These are phyloP conservation scores for Sicyos baderoa DNA, from an alignment of 306 rosid genomes.

Conservation along the genomic window DNA sequence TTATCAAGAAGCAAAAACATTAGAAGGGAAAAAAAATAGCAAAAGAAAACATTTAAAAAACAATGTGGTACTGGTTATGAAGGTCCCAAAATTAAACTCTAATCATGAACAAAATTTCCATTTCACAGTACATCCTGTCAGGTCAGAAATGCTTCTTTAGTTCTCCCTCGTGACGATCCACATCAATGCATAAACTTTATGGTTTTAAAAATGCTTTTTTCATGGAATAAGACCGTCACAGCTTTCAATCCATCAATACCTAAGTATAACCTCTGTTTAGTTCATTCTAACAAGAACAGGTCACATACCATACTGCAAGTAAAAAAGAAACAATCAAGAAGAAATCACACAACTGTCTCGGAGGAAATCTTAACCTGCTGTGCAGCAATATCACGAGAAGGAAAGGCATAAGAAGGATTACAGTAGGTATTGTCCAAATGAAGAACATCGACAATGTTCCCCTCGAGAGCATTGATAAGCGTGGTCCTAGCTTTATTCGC, in stretches of 20 bases:
- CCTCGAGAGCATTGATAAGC: constrained; percentile 39
- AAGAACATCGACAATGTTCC: constrained; percentile 36
- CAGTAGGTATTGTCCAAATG: constrained; percentile 67
- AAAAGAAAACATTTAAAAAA: not conserved
- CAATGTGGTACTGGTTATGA: not conserved
- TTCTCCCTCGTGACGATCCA: not conserved
- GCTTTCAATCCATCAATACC: not conserved
- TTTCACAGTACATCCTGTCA: not conserved
- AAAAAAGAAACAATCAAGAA: not conserved
- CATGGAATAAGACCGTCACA: not conserved
- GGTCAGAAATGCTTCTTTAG: not conserved
- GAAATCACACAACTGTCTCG: not conserved
- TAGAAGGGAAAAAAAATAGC: not conserved
- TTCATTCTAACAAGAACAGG: not conserved
- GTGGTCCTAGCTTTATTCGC: constrained; percentile 28
- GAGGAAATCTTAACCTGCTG: constrained; percentile 37
- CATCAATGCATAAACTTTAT: not conserved
- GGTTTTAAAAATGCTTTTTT: not conserved
- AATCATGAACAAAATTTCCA: not conserved
- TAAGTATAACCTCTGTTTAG: not conserved
- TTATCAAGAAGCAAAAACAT: constrained; percentile 14
- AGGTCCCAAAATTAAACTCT: not conserved
- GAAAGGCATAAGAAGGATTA: constrained; percentile 57
- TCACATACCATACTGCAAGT: not conserved
- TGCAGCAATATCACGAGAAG: constrained; percentile 42